Percentiles rank a stretch among this genome's conserved stretches.
These are phyloP conservation scores for Pichia insulana DNA, from an alignment of 805 yeast genomes.

Conservation along the genomic window DNA sequence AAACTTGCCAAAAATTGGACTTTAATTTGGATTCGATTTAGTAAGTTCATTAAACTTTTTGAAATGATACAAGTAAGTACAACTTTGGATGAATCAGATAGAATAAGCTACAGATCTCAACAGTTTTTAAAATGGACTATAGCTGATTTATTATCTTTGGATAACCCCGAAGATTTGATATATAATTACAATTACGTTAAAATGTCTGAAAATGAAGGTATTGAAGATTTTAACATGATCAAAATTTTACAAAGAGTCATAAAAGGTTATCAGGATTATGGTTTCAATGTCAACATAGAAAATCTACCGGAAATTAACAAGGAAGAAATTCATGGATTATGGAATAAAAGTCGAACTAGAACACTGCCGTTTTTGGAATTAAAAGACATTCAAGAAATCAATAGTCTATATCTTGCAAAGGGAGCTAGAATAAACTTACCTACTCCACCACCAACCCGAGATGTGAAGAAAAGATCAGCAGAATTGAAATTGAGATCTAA, in stretches of 20 bases:
- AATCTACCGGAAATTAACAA: neutral
- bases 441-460: neutral
- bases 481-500: neutral
- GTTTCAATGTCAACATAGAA: slow-evolving; percentile 13
- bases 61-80: slow-evolving; percentile 20
- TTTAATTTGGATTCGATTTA: slow-evolving; percentile 21
- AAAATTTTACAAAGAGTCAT: slow-evolving; percentile 13
- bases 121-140: slow-evolving; percentile 12
- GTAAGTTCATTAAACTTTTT: slow-evolving; percentile 11
- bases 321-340: neutral
- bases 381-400: slow-evolving; percentile 1
- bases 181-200: slow-evolving; percentile 14
- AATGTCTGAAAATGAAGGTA: neutral
- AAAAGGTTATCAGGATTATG: slow-evolving; percentile 16
- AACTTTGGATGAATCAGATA: slow-evolving; percentile 7
- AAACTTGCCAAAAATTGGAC: slow-evolving; percentile 19
- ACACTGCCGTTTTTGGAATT: slow-evolving; percentile 6
- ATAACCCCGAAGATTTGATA: slow-evolving; percentile 11
- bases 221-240: slow-evolving; percentile 9
- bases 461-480: neutral
- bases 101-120: slow-evolving; percentile 13
- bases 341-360: slow-evolving; percentile 3
- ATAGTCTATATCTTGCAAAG: neutral
- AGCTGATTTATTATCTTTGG: slow-evolving; percentile 12
- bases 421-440: neutral